These are phyloP conservation scores for Reticulascus tulasneorum DNA, from an alignment of 2,329 filamentous ascomycete genomes.

Conservation along the genomic window DNA sequence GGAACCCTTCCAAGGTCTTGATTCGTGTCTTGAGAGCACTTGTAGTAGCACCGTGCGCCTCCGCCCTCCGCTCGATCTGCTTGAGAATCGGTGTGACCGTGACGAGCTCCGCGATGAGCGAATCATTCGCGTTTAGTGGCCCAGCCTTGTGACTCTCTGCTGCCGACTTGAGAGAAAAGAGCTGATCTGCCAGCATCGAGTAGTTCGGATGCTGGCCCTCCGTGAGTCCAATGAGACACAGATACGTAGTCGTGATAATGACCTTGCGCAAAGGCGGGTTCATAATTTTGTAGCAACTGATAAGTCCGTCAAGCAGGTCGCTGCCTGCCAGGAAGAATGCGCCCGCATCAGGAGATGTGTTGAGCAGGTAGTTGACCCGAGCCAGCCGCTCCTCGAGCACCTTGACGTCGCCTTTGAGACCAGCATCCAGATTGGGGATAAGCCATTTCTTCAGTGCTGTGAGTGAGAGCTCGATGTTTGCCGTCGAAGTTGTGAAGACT, in stretches of 20 bases:
- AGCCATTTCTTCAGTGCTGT: slow-evolving; percentile 58
- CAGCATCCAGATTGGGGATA: slow-evolving; percentile 59
- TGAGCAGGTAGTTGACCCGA: slow-evolving; percentile 60
- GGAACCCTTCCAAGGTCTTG: slow-evolving; percentile 55
- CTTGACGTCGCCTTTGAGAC: slow-evolving; percentile 51
- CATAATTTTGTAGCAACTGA: slow-evolving; percentile 60
- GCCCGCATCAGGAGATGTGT: slow-evolving; percentile 53
- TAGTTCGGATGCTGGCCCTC: slow-evolving; percentile 64
- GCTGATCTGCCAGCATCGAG: slow-evolving; percentile 73
- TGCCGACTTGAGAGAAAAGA: slow-evolving; percentile 73
- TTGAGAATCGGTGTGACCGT: slow-evolving; percentile 73
- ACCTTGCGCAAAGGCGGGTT: slow-evolving; percentile 60
- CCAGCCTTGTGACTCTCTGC: slow-evolving; percentile 61
- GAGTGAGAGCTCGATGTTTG: slow-evolving; percentile 50
- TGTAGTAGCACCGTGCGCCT: slow-evolving; percentile 44
- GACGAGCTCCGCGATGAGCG: slow-evolving; percentile 76
- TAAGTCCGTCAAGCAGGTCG: slow-evolving; percentile 79
- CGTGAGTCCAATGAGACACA: slow-evolving; percentile 69
- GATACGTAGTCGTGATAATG: slow-evolving; percentile 69
- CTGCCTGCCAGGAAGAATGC: slow-evolving; percentile 74
- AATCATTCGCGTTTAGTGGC: slow-evolving; percentile 56
- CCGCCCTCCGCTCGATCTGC: slow-evolving; percentile 53
- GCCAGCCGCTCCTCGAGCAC: slow-evolving; percentile 51
- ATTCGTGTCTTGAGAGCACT: slow-evolving; percentile 58
- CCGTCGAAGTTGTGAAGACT: slow-evolving; percentile 50